Base-by-base conservation (phyloP, 306 rosid genomes). In the Cyclanthera cordifolia region DNA sequence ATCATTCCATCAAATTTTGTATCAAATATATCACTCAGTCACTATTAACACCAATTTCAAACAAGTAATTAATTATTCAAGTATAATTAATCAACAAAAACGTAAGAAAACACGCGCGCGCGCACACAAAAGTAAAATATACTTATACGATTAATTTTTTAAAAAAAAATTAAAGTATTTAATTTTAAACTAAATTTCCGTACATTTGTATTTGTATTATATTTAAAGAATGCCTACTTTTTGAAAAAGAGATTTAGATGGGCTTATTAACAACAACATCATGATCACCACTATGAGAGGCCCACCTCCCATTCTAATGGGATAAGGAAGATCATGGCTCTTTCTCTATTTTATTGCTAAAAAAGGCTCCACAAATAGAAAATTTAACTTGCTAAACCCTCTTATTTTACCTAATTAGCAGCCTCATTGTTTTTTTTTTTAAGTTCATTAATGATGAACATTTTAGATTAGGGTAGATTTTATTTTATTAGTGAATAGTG, bases 271-370 rank as follows among this genome's bases (percentile, higher is more conserved):
- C 15, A 32, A 32, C 16, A 32, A 24, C 15, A 32, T 59, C 16
- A 59, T 32, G 47, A 32, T 59, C 4, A 59, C 25, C 67, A 32
- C 47, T 17, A 9, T 59, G 47, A 59, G 41, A 32, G 67, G 67
- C 67, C 67, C 66, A 59, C 66, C 47, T 32, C 66, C 66, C 66
- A 59, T 59, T 59, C 46, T 34, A 32, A 59, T 39, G 66, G 47
- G 46, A 59, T 59, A 59, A 59, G 25, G 19, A 59, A 30, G 16
- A 17, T 21, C 47, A 59, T 32, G 66, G 65, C 43, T 28, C 21
- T 57, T 5, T 20, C 46, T 30, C 14, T 58, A 2, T 8, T 32
- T 59, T 59, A 59, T 59, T 32, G 46, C 47, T 59, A 34, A 23
- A n/a, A 32, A 59, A 32, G 69, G 67, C 67, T 60, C 48, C 67